Evolutionary conservation across 805 yeast genomes (phyloP).

Genomic region (Candida verbasci): DNA sequence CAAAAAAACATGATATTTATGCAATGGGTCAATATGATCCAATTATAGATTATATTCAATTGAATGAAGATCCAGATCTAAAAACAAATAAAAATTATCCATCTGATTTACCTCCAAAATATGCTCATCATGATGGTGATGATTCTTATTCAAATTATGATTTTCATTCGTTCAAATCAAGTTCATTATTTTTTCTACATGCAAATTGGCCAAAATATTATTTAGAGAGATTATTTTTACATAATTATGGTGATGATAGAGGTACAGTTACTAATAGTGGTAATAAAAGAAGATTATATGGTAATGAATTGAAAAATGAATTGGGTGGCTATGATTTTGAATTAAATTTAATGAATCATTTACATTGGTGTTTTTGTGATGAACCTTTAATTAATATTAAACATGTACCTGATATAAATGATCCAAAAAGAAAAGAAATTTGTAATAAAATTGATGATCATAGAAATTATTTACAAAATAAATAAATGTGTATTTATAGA

Average conservation of each 20-base stretch:
- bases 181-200: conserved; percentile 27
- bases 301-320: conserved; percentile 20
- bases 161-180: conserved; percentile 24
- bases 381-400: conserved; percentile 15
- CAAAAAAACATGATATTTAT: conserved; percentile 22
- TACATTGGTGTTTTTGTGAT: conserved; percentile 28
- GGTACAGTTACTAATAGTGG: conserved; percentile 20
- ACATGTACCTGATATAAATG: conserved; percentile 17
- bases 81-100: conserved; percentile 8
- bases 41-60: conserved; percentile 22
- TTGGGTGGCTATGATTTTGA: conserved; percentile 26
- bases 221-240: conserved; percentile 21
- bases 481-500: conserved; percentile 4
- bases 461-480: conserved; percentile 15
- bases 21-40: conserved; percentile 40
- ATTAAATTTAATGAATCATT: conserved; percentile 19
- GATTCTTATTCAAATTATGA: conserved; percentile 20
- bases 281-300: conserved; percentile 24
- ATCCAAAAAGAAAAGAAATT: conserved; percentile 18
- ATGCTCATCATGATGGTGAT: conserved; percentile 20
- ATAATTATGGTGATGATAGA: conserved; percentile 20
- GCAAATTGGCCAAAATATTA: conserved; percentile 36
- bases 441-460: conserved; percentile 23
- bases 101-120: conserved; percentile 13
- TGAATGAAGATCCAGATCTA: conserved; percentile 10